phyloP scores from a whole-genome alignment of 345 rosid species.

The Populus pruinosa region DNA sequence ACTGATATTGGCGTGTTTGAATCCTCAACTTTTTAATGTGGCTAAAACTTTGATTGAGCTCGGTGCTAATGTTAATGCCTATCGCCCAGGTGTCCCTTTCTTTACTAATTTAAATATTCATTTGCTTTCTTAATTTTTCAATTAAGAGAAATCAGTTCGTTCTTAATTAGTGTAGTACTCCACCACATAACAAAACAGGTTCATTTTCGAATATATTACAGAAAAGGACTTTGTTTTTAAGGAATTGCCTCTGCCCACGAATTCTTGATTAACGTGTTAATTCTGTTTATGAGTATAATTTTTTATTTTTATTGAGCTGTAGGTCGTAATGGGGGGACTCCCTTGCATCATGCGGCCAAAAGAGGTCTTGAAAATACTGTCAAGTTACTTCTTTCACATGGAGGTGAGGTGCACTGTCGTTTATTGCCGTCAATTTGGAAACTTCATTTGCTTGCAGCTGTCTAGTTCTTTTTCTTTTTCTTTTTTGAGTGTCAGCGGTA shows the following conservation, averaged over 20 bases:
- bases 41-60: conserved; percentile 80
- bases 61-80: conserved; percentile 81
- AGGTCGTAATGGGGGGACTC: conserved; percentile 91
- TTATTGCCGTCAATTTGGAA: background rate
- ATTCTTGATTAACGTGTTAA: background rate
- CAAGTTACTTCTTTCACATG: conserved; percentile 68
- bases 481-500: background rate
- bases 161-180: background rate
- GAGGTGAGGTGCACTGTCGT: conserved; percentile 45
- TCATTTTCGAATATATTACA: background rate
- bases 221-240: no score
- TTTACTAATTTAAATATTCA: background rate
- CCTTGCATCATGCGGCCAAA: conserved; percentile 96
- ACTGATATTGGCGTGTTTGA: conserved; percentile 76
- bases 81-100: conserved; percentile 61
- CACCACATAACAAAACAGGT: background rate
- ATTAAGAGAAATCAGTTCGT: background rate
- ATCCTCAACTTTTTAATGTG: conserved; percentile 53
- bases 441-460: background rate
- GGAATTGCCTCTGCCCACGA: no score
- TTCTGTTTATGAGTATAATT: background rate
- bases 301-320: conserved; percentile 3
- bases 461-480: background rate
- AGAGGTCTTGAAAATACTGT: conserved; percentile 77
- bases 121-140: background rate